phyloP scores from a whole-genome alignment of 2,329 filamentous ascomycete genomes.

The Zopfia rhizophila region DNA sequence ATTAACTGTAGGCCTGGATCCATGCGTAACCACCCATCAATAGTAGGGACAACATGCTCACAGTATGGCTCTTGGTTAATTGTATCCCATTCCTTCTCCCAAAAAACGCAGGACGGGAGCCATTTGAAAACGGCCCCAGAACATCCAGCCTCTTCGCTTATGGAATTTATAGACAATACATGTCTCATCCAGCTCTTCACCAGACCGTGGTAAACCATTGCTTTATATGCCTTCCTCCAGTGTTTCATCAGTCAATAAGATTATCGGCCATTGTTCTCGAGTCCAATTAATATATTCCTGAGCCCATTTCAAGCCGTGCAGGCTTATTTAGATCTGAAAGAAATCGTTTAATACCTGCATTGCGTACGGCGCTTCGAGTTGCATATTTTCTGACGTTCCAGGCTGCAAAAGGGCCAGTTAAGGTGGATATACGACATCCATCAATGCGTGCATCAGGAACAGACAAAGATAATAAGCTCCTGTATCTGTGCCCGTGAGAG shows the following conservation, averaged over 20 bases:
- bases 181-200: constrained; percentile 5
- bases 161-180: constrained; percentile 1
- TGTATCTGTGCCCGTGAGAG: no score
- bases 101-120: constrained; percentile 16
- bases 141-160: constrained; percentile 3
- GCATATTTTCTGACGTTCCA: no score
- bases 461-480: no score
- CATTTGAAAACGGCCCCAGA: constrained; percentile 12
- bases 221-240: constrained; percentile 7
- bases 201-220: constrained; percentile 4
- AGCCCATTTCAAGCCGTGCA: no score
- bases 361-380: no score
- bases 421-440: no score
- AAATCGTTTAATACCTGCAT: no score
- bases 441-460: no score
- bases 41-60: constrained; percentile 17
- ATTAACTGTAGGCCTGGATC: constrained; percentile 13
- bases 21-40: constrained; percentile 17
- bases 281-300: constrained; percentile 8
- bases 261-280: constrained; percentile 1
- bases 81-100: constrained; percentile 20
- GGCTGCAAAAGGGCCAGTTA: no score
- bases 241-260: constrained; percentile 10
- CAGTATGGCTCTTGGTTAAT: constrained; percentile 18
- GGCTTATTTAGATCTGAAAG: no score